phyloP scores from a whole-genome alignment of 495 filamentous ascomycete species.

The Xanthoparmelia taractica region DNA sequence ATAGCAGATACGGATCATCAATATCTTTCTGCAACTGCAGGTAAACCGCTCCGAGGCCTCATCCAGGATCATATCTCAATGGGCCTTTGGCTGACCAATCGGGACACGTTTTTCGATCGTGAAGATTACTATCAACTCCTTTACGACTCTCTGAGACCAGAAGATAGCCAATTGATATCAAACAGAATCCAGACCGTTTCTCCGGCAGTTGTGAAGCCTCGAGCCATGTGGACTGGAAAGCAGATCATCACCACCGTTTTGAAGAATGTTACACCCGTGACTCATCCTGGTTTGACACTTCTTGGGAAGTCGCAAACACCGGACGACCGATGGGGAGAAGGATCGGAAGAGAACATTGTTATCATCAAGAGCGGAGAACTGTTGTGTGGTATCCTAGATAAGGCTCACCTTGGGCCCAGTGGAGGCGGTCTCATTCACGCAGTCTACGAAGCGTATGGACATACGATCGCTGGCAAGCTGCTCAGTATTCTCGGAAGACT shows the following conservation, averaged over 20 bases:
- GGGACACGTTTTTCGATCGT: conserved; percentile 84
- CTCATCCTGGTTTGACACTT: conserved; percentile 71
- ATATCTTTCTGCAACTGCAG: conserved; percentile 88
- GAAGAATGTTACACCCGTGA: conserved; percentile 73
- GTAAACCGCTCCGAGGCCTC: conserved; percentile 88
- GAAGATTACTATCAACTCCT: conserved; percentile 89
- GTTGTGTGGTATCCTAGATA: conserved; percentile 87
- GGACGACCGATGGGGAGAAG: conserved; percentile 67
- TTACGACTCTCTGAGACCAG: conserved; percentile 81
- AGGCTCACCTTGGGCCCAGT: conserved; percentile 84
- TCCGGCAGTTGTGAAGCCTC: conserved; percentile 77
- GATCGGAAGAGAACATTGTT: conserved; percentile 66
- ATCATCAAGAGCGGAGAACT: conserved; percentile 81
- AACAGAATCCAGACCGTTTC: conserved; percentile 66
- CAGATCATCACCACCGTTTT: conserved; percentile 91
- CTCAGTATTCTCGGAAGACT: conserved; percentile 85
- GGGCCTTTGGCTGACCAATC: conserved; percentile 79
- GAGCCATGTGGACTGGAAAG: conserved; percentile 90
- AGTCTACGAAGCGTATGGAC: conserved; percentile 89
- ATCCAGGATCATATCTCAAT: conserved; percentile 99
- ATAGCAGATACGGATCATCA: conserved; percentile 96
- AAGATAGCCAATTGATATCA: conserved; percentile 69
- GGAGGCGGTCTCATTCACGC: conserved; percentile 84
- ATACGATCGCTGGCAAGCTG: conserved; percentile 71
- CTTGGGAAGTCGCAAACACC: conserved; percentile 68